Evolutionary conservation across 2,329 filamentous ascomycete species (phyloP).

Genomic region (Aspergillus pseudoterreus): DNA sequence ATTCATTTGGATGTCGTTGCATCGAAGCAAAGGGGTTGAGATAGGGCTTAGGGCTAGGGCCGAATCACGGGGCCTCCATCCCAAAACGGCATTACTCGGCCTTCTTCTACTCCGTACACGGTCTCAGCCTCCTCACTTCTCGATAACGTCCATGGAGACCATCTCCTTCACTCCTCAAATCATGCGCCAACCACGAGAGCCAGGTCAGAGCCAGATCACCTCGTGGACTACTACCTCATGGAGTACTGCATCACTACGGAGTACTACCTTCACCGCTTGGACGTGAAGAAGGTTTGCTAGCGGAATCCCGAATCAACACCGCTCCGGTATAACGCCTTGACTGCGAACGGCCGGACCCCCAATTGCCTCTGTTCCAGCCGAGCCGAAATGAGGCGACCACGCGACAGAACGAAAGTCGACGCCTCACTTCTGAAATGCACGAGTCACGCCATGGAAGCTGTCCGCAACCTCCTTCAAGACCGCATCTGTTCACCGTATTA

Average conservation of each 20-base stretch:
- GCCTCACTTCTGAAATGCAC: neutral
- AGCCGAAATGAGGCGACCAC: conserved; percentile 20
- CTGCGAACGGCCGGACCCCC: conserved; percentile 10
- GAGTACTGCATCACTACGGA: neutral
- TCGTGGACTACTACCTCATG: neutral
- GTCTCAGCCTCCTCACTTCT: neutral
- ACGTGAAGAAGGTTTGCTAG: neutral
- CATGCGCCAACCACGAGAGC: no score
- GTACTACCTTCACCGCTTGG: neutral
- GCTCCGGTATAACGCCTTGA: conserved; percentile 10
- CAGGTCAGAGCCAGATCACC: neutral
- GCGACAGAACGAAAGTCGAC: conserved; percentile 1
- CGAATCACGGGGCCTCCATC: conserved; percentile 3
- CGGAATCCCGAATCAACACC: conserved; percentile 7
- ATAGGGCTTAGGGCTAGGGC: conserved; percentile 13
- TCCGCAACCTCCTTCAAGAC: neutral
- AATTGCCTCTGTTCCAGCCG: conserved; percentile 9
- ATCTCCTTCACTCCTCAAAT: no score
- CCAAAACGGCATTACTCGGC: neutral
- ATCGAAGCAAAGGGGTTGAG: neutral
- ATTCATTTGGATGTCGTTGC: neutral
- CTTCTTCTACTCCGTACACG: neutral
- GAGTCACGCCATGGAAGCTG: neutral
- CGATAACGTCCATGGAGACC: no score
- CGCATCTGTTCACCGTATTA: neutral